Evolutionary conservation across 2,329 filamentous ascomycete species (phyloP).

Genomic region (Drechslerella stenobrocha): DNA sequence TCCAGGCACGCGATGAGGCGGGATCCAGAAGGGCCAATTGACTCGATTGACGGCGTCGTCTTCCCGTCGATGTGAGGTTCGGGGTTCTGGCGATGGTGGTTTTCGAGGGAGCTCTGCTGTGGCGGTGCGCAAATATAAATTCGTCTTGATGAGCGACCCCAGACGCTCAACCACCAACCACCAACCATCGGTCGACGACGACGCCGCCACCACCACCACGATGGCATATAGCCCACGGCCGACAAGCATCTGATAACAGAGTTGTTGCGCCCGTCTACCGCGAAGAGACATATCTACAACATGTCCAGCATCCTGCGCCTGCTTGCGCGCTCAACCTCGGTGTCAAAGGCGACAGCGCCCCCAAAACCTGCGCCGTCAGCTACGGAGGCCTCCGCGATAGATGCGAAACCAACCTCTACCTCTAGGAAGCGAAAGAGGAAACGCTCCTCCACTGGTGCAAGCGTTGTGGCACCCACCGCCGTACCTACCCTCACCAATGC

Average conservation of each 20-base stretch:
- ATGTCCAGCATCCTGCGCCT: conserved; percentile 52
- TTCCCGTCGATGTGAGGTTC: background rate
- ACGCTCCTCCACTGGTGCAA: conserved; percentile 8
- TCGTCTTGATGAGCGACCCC: background rate
- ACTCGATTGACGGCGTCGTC: background rate
- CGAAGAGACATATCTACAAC: background rate
- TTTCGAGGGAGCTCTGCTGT: conserved; percentile 9
- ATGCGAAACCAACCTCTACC: conserved; percentile 13
- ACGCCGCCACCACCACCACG: background rate
- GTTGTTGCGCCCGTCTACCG: background rate
- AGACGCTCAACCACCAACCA: conserved; percentile 3
- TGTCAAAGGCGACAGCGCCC: conserved; percentile 48
- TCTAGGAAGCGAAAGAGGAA: conserved; percentile 42
- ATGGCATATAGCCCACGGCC: no score
- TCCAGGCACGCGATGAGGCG: background rate
- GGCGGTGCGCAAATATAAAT: conserved; percentile 17
- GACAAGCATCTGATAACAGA: background rate
- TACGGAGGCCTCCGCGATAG: conserved; percentile 7
- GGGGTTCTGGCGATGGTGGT: conserved; percentile 1
- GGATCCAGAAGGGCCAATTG: background rate
- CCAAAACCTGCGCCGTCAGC: conserved; percentile 25
- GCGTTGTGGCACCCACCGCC: background rate
- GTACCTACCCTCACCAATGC: background rate
- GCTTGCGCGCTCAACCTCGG: conserved; percentile 51
- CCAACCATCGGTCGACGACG: background rate